Evolutionary conservation across 441 rosid genomes (phyloP).

Genomic region (Geranium incanum): DNA sequence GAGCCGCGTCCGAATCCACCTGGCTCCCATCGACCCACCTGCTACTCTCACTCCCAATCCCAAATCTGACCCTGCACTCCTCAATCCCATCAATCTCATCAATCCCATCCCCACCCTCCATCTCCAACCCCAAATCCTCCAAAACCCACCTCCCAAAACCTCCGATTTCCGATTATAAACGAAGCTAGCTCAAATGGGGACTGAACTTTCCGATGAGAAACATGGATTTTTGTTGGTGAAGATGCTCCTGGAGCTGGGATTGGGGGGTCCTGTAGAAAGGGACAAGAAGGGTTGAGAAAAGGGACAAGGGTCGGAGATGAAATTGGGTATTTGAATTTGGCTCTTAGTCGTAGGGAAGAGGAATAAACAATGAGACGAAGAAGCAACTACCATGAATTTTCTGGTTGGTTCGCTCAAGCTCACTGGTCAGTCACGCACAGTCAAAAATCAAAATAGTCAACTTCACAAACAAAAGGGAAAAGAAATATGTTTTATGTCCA

Average conservation of each 20-base stretch:
- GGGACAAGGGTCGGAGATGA: slow-evolving; percentile 4
- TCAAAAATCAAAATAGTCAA: not conserved
- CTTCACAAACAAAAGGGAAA: not conserved
- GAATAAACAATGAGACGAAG: not conserved
- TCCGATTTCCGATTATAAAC: not conserved
- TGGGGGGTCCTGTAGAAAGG: not conserved
- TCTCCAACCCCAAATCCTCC: slow-evolving; percentile 19
- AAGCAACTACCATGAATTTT: not conserved
- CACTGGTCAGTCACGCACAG: not conserved
- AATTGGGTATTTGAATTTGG: not conserved
- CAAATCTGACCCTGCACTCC: slow-evolving; percentile 14
- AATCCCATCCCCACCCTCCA: slow-evolving; percentile 64
- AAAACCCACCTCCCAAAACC: slow-evolving; percentile 14
- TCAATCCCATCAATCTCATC: slow-evolving; percentile 47
- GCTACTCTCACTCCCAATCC: slow-evolving; percentile 40
- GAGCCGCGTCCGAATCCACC: slow-evolving; percentile 59
- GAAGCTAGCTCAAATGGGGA: not conserved
- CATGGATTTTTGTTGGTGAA: not conserved
- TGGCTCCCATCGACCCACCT: slow-evolving; percentile 95
- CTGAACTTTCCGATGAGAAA: not conserved
- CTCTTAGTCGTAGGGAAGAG: not conserved
- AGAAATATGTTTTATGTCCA: too few relatives aligned
- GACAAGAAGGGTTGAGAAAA: not conserved
- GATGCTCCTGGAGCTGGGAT: not conserved
- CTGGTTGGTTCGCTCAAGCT: not conserved